Percentiles rank a stretch among this genome's conserved stretches.
Evolutionary conservation across 1,139 yeast species (phyloP).

Genomic region (Sugiyamaella xylanicola): DNA sequence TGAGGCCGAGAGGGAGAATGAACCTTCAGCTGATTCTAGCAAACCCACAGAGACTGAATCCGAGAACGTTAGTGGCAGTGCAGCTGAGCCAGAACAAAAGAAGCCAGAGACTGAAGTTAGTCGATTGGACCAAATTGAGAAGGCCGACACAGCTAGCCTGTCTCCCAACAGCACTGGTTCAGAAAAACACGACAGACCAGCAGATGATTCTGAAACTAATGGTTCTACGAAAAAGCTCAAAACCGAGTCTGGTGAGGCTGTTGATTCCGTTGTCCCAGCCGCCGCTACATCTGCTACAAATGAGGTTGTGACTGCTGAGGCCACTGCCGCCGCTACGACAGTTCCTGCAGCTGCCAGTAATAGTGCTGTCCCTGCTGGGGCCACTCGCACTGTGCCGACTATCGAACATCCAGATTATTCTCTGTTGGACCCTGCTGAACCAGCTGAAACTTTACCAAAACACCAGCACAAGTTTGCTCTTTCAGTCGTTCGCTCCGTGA

Average conservation of each 20-base stretch:
- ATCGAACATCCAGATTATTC: conserved; percentile 29
- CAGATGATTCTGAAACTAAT: conserved; percentile 8
- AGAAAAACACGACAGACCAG: conserved; percentile 13
- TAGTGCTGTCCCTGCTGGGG: neutral
- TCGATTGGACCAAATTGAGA: neutral
- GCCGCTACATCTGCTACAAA: too few species aligned
- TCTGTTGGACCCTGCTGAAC: conserved; percentile 36
- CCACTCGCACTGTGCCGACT: conserved; percentile 16
- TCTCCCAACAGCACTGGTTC: neutral
- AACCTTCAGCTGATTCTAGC: neutral
- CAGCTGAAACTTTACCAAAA: conserved; percentile 65
- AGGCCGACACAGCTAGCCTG: neutral
- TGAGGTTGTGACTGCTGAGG: neutral
- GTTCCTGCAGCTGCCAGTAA: neutral
- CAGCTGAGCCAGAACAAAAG: too few species aligned
- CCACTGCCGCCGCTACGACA: neutral
- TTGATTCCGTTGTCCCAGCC: neutral
- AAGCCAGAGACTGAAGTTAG: neutral
- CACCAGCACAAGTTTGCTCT: conserved; percentile 72
- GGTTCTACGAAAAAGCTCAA: conserved; percentile 14
- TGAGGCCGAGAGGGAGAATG: too few species aligned
- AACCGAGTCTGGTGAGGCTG: conserved; percentile 6
- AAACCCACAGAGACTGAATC: neutral
- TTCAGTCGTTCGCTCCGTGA: conserved; percentile 61
- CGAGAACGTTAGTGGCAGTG: too few species aligned